Evolutionary conservation across 768 basidiomycete genomes (phyloP).

Genomic region (Leccinum arenicola): DNA sequence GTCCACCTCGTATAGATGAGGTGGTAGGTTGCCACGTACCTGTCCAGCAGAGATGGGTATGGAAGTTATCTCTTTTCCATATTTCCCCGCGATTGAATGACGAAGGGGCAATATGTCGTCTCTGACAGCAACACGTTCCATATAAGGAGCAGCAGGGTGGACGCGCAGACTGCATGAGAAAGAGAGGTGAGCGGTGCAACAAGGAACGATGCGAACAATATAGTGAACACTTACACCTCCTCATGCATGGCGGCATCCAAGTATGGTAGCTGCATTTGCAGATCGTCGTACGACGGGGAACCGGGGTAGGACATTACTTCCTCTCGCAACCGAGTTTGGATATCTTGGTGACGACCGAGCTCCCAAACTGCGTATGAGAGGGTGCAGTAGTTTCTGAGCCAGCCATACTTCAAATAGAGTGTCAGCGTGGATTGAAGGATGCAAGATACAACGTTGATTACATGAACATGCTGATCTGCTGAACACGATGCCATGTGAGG

Average conservation of each 20-base stretch:
- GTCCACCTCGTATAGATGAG: too few species aligned
- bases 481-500: not conserved
- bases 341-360: constrained; percentile 1
- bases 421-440: not conserved
- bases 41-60: too few species aligned
- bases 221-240: constrained; percentile 1
- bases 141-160: too few species aligned
- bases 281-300: constrained; percentile 5
- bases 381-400: constrained; percentile 6
- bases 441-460: not conserved
- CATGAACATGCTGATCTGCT: constrained; percentile 14
- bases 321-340: constrained; percentile 1
- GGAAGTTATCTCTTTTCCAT: too few species aligned
- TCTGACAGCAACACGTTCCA: too few species aligned
- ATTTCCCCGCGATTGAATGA: too few species aligned
- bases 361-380: constrained; percentile 7
- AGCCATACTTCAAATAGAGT: not conserved
- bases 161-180: too few species aligned
- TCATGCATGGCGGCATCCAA: constrained; percentile 3
- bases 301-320: not conserved
- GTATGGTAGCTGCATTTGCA: constrained; percentile 7
- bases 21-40: too few species aligned
- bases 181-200: too few species aligned
- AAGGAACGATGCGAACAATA: too few species aligned
- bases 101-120: too few species aligned